phyloP scores from a whole-genome alignment of 441 rosid genomes.

The Bruguiera hainesii region DNA sequence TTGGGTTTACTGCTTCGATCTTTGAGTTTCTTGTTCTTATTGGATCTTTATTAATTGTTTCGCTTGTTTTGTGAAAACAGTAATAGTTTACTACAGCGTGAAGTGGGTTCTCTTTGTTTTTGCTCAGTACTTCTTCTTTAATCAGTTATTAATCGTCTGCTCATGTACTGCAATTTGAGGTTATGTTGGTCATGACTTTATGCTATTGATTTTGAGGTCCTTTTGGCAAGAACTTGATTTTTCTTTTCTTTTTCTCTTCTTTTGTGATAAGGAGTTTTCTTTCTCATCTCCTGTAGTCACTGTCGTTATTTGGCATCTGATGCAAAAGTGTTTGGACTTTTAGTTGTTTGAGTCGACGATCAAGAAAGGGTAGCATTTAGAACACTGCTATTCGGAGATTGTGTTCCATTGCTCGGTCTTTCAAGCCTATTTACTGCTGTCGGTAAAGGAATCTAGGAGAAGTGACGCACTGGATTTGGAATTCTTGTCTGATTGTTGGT shows the following conservation, averaged over 20 bases:
- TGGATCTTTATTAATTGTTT: background rate
- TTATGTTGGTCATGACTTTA: no score
- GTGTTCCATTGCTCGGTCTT: slow-evolving; percentile 4
- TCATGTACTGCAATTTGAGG: background rate
- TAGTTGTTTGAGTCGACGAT: background rate
- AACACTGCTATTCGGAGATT: slow-evolving; percentile 10
- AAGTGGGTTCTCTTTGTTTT: background rate
- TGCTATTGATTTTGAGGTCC: background rate
- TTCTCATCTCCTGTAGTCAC: slow-evolving; percentile 5
- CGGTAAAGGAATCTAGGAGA: background rate
- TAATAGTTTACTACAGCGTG: background rate
- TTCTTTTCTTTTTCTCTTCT: background rate
- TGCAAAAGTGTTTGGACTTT: slow-evolving; percentile 13
- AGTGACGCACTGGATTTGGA: background rate
- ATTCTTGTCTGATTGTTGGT: slow-evolving; percentile 14
- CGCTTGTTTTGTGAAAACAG: background rate
- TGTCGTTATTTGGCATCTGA: slow-evolving; percentile 7
- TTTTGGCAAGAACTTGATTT: background rate
- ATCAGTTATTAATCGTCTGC: background rate
- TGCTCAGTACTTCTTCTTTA: background rate
- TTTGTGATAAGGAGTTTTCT: background rate
- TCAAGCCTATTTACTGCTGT: background rate
- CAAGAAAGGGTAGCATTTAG: background rate
- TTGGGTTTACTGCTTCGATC: slow-evolving; percentile 4
- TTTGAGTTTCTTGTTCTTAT: background rate